Conservation (phyloP, 371 early-diverging fungal genomes). For the Polyrhizophydium stewartii region DNA sequence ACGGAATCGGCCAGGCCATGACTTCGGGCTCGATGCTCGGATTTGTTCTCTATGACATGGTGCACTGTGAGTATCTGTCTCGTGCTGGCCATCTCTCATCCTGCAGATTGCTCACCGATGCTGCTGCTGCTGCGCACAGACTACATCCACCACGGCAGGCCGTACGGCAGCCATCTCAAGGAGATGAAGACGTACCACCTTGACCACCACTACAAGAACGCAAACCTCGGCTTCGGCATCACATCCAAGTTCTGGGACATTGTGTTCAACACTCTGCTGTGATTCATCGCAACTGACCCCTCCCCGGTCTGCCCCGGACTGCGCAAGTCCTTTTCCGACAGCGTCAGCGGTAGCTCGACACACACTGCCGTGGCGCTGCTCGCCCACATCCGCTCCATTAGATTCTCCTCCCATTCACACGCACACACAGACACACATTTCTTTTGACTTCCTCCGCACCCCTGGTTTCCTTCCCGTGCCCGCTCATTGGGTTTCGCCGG, state of each 20-base stretch:
- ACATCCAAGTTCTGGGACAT: constrained; percentile 91
- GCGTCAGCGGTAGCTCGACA: no score
- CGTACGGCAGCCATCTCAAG: constrained; percentile 61
- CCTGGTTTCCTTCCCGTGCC: no score
- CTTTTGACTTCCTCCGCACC: no score
- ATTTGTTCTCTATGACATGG: constrained; percentile 85
- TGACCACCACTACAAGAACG: constrained; percentile 91
- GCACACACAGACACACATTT: no score
- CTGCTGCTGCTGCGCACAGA: constrained; percentile 23
- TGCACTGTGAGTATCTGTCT: constrained; percentile 57
- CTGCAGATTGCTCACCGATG: not conserved
- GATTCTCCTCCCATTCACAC: no score
- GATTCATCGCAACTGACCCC: no score
- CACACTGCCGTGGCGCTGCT: no score
- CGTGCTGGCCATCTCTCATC: not conserved
- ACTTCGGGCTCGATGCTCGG: constrained; percentile 74
- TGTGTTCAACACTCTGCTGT: constrained; percentile 70
- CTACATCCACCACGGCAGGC: constrained; percentile 89
- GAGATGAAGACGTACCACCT: constrained; percentile 91
- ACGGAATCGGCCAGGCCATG: constrained; percentile 53
- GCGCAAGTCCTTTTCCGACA: no score
- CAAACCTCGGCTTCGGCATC: constrained; percentile 84
- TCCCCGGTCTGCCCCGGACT: no score
- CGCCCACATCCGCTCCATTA: no score
- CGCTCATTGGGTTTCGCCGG: no score